phyloP scores from a whole-genome alignment of 495 filamentous ascomycete genomes.

The Penicillium malachiteum region DNA sequence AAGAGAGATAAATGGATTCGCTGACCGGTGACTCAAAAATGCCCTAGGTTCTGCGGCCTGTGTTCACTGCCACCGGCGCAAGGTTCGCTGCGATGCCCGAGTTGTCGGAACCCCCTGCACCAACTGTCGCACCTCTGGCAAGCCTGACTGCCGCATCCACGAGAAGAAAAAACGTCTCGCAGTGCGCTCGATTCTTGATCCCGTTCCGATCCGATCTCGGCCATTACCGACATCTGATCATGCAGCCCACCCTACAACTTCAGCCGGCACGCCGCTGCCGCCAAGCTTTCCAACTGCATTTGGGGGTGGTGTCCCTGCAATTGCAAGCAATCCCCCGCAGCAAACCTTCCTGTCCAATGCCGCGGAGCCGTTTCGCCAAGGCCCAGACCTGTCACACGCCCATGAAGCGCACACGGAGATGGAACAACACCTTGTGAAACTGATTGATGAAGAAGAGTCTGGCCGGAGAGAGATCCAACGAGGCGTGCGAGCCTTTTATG shows the following conservation, averaged over 20 bases:
- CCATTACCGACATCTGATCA: slow-evolving; percentile 32
- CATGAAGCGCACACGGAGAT: slow-evolving; percentile 38
- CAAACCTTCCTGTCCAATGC: slow-evolving; percentile 25
- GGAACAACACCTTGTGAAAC: slow-evolving; percentile 45
- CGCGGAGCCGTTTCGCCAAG: slow-evolving; percentile 30
- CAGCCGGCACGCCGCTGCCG: slow-evolving; percentile 20
- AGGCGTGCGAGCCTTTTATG: slow-evolving; percentile 49
- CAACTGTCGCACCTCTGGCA: slow-evolving; percentile 47
- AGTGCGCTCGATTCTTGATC: slow-evolving; percentile 47
- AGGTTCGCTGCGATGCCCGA: slow-evolving; percentile 50
- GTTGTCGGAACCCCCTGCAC: slow-evolving; percentile 45
- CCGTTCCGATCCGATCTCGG: slow-evolving; percentile 50
- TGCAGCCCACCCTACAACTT: slow-evolving; percentile 22
- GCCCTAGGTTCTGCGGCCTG: slow-evolving; percentile 43
- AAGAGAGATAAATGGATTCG: slow-evolving; percentile 1
- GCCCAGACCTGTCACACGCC: slow-evolving; percentile 30
- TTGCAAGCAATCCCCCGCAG: slow-evolving; percentile 19
- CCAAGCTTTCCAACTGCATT: slow-evolving; percentile 36
- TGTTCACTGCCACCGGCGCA: slow-evolving; percentile 49
- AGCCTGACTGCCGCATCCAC: slow-evolving; percentile 47
- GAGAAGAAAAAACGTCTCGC: slow-evolving; percentile 50
- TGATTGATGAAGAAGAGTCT: slow-evolving; percentile 47
- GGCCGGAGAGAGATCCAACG: slow-evolving; percentile 43
- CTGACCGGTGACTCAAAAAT: slow-evolving; percentile 22
- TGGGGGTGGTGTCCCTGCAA: slow-evolving; percentile 17